Base-by-base conservation (phyloP, 2,329 filamentous ascomycete genomes). In the Rutstroemia sp. region DNA sequence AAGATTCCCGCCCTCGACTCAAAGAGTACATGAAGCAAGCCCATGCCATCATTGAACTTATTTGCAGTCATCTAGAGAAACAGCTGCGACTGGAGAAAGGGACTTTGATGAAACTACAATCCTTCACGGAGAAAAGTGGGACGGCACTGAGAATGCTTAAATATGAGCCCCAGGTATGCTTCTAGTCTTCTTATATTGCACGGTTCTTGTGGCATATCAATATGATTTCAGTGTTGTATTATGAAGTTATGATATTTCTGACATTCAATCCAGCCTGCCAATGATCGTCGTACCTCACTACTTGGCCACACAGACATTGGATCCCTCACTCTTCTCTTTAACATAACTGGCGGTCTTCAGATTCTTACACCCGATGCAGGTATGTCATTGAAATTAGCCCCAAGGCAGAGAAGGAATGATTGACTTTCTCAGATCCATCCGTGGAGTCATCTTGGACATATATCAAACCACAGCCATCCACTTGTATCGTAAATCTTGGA, bases 251-350 rank as follows among this genome's bases (percentile, higher is more conserved):
- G 19, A 19, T 19, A 42, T n/a, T n/a, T 42, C 23, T 21, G 17
- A 45, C 7, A 3, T 23, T 21, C 12, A 14, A 2, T 17, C 2
- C 76, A 78, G 61, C 71, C 73, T 2, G 54, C 62, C 4, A 68
- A 74, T 38, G 73, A 76, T 61, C 67, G 69, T 27, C 70, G 68
- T 41, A 73, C 74, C 3, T 73, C 75, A 2, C 63, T 79, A 21
- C 76, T 76, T 21, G 76, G 77, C 56, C 80, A 83, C 63, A 81
- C 78, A 2, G 80, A 82, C 61, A 81, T 81, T 60, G 79, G 78
- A 47, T 76, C 72, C 51, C 71, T 82, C 5, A 82, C 80, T 0
- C 68, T 82, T 5, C 72, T 83, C 2, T 80, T 82, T 67, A 82
- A 81, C 66, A 61, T 63, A 47, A 62, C 70, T 2, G 69, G 69